A percentile compares a stretch with the other conserved stretches of the same genome.
phyloP scores from a whole-genome alignment of 495 filamentous ascomycete genomes.

The Annulohypoxylon bovei region DNA sequence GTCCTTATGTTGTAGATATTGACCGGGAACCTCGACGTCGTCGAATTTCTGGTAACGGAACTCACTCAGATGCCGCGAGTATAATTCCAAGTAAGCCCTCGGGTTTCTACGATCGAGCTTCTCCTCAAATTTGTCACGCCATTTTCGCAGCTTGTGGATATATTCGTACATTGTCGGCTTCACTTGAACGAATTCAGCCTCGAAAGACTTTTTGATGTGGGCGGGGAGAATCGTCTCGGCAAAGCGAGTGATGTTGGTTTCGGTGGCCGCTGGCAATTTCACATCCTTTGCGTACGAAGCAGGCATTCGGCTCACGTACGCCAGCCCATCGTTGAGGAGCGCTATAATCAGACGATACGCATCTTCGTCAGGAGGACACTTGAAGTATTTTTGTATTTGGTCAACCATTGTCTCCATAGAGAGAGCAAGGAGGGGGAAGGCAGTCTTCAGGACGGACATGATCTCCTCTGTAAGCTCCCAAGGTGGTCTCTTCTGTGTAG shows the following conservation, averaged over 20 bases:
- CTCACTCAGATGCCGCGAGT: conserved; percentile 90
- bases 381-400: conserved; percentile 97
- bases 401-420: conserved; percentile 99
- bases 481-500: conserved; percentile 74
- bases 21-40: conserved; percentile 96
- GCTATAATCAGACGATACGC: conserved; percentile 98
- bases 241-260: conserved; percentile 95
- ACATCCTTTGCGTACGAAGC: conserved; percentile 86
- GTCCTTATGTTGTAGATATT: conserved; percentile 95
- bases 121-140: conserved; percentile 98
- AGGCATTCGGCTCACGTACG: conserved; percentile 88
- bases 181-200: conserved; percentile 90
- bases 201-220: conserved; percentile 93
- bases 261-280: conserved; percentile 88
- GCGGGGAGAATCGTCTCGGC: conserved; percentile 93
- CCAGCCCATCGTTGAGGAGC: conserved; percentile 90
- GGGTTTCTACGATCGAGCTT: conserved; percentile 88
- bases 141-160: conserved; percentile 94
- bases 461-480: conserved; percentile 98
- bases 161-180: conserved; percentile 98
- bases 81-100: conserved; percentile 76
- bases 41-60: conserved; percentile 98
- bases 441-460: conserved; percentile 91
- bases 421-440: conserved; percentile 91
- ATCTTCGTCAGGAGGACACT: conserved; percentile 97